These are phyloP conservation scores for Parascedosporium putredinis DNA, from an alignment of 2,329 filamentous ascomycete genomes.

Conservation along the genomic window DNA sequence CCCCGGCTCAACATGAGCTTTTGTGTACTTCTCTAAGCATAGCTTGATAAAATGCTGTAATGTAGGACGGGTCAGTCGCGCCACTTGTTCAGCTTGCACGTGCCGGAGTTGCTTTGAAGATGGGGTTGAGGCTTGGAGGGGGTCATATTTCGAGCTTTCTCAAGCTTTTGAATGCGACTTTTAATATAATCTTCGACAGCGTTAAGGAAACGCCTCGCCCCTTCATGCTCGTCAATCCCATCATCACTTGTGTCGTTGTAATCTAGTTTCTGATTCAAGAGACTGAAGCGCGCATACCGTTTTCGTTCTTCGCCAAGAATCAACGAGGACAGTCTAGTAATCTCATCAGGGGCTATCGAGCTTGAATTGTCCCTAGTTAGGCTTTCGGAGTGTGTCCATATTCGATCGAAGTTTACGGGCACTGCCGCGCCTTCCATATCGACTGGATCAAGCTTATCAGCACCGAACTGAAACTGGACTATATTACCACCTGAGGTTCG, in stretches of 20 bases:
- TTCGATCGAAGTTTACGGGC: conserved; percentile 85
- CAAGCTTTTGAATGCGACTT: conserved; percentile 50
- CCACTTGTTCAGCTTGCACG: conserved; percentile 56
- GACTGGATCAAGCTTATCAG: conserved; percentile 88
- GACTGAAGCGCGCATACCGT: conserved; percentile 49
- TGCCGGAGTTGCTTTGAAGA: conserved; percentile 22
- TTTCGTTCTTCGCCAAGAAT: conserved; percentile 58
- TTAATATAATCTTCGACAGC: conserved; percentile 65
- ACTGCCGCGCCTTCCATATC: conserved; percentile 95
- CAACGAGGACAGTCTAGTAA: conserved; percentile 55
- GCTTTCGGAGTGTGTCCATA: conserved; percentile 71
- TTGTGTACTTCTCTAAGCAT: conserved; percentile 83
- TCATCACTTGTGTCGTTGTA: conserved; percentile 63
- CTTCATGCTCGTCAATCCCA: conserved; percentile 68
- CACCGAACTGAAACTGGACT: conserved; percentile 95
- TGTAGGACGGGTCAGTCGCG: conserved; percentile 70
- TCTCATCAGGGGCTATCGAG: conserved; percentile 64
- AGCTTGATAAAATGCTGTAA: conserved; percentile 67
- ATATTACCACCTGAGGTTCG: conserved; percentile 80
- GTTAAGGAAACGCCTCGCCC: conserved; percentile 69
- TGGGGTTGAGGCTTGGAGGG: too few relatives aligned
- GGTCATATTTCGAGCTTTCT: conserved; percentile 37
- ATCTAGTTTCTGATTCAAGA: conserved; percentile 51
- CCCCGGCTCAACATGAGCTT: conserved; percentile 84
- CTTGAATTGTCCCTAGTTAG: conserved; percentile 73